Evolutionary conservation across 768 basidiomycete genomes (phyloP).

Genomic region (Termitomyces sp.): DNA sequence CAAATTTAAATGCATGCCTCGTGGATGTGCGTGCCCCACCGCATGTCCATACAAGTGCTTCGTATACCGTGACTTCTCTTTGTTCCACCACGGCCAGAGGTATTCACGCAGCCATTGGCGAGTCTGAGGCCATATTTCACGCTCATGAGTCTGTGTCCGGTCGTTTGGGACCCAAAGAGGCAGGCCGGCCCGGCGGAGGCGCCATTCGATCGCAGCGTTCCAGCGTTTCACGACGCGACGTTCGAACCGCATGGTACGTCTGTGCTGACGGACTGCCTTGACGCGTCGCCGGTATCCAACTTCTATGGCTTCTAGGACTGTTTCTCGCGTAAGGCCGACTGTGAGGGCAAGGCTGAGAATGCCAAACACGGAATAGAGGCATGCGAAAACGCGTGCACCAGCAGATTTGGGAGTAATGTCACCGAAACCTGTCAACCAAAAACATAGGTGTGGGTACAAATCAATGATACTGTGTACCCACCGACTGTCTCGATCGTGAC

Average conservation of each 20-base stretch:
- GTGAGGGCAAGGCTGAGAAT: constrained; percentile 61
- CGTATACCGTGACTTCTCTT: not conserved
- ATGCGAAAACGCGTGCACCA: constrained; percentile 52
- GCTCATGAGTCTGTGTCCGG: not conserved
- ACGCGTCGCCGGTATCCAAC: constrained; percentile 57
- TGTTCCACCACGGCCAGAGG: constrained; percentile 6
- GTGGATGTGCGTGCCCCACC: constrained; percentile 22
- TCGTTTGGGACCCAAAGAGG: constrained; percentile 51
- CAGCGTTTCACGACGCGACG: constrained; percentile 47
- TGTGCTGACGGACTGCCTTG: constrained; percentile 35
- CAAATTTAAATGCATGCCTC: constrained; percentile 57
- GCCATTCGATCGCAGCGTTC: constrained; percentile 58
- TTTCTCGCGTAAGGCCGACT: constrained; percentile 62
- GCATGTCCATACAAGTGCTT: constrained; percentile 3
- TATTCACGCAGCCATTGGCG: not conserved
- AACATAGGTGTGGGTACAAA: constrained; percentile 1
- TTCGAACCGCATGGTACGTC: constrained; percentile 36
- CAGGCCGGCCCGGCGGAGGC: constrained; percentile 42
- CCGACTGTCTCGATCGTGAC: constrained; percentile 68
- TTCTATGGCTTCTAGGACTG: constrained; percentile 67
- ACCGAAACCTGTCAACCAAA: constrained; percentile 52
- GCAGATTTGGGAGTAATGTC: constrained; percentile 55
- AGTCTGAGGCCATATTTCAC: not conserved
- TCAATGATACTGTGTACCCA: constrained; percentile 13
- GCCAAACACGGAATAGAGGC: constrained; percentile 53